Evolutionary conservation across 1,284 basidiomycete genomes (phyloP).

Genomic region (Malassezia sympodialis): DNA sequence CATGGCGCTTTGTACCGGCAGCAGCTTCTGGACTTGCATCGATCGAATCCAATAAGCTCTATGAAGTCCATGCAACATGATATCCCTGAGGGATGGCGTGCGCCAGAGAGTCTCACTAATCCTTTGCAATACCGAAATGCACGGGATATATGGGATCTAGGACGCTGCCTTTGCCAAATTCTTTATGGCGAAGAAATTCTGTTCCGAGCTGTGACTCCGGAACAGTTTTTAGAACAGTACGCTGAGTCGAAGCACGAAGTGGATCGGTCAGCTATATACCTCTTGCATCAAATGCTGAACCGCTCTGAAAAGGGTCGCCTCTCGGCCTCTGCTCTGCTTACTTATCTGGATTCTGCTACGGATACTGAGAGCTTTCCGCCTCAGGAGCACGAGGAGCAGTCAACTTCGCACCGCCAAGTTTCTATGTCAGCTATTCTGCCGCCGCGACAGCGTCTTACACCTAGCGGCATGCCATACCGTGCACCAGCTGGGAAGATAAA

Average conservation of each 20-base stretch:
- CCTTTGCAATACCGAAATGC: slow-evolving; percentile 35
- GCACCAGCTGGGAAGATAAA: neutral
- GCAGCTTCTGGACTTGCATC: slow-evolving; percentile 35
- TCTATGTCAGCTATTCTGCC: neutral
- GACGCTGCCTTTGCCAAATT: slow-evolving; percentile 39
- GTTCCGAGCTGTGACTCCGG: slow-evolving; percentile 24
- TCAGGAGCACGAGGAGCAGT: neutral
- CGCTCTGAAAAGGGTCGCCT: neutral
- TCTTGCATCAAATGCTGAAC: neutral
- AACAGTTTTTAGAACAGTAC: slow-evolving; percentile 18
- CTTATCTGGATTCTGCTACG: neutral
- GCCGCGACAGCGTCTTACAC: neutral
- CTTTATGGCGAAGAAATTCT: slow-evolving; percentile 34
- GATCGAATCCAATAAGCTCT: slow-evolving; percentile 33
- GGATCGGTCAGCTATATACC: neutral
- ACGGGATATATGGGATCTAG: slow-evolving; percentile 45
- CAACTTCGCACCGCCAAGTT: neutral
- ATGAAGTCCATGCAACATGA: slow-evolving; percentile 13
- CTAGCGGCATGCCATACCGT: neutral
- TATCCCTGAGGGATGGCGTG: slow-evolving; percentile 28
- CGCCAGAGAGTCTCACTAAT: slow-evolving; percentile 34
- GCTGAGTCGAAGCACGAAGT: neutral
- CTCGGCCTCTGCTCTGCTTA: neutral
- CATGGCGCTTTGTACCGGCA: slow-evolving; percentile 26
- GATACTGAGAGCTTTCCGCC: neutral